A percentile compares a stretch with the other conserved stretches of the same genome.
phyloP scores from a whole-genome alignment of 2,329 filamentous ascomycete species.

The Colletotrichum karsti region DNA sequence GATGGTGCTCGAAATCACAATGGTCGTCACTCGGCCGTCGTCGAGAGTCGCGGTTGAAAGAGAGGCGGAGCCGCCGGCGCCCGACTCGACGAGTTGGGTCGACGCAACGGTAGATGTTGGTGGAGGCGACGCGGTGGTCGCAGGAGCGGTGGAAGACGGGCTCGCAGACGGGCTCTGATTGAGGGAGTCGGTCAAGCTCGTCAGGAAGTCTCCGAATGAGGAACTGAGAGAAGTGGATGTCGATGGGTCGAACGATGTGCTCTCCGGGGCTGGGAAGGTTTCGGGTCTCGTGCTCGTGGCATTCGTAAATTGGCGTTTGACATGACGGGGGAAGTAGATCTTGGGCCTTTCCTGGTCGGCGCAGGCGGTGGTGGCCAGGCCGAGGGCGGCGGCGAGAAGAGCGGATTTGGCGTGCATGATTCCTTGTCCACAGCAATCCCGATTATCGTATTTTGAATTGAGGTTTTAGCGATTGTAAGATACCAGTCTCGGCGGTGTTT shows the following conservation, averaged over 20 bases:
- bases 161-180: conserved; percentile 11
- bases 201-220: conserved; percentile 25
- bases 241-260: conserved; percentile 30
- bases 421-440: conserved; percentile 1
- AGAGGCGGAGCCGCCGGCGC: conserved; percentile 5
- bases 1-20: conserved; percentile 37
- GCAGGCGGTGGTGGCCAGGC: conserved; percentile 54
- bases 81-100: conserved; percentile 2
- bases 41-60: conserved; percentile 29
- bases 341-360: conserved; percentile 55
- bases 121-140: not conserved
- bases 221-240: not conserved
- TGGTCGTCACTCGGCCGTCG: conserved; percentile 34
- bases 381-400: conserved; percentile 58
- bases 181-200: conserved; percentile 29
- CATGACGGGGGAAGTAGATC: conserved; percentile 66
- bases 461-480: conserved; percentile 27
- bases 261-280: conserved; percentile 34
- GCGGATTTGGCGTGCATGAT: conserved; percentile 60
- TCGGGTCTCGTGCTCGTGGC: conserved; percentile 45
- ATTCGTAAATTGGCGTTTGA: conserved; percentile 61
- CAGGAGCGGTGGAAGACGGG: not conserved
- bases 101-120: conserved; percentile 1
- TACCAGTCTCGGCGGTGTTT: conserved; percentile 10
- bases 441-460: conserved; percentile 1